phyloP scores from a whole-genome alignment of 2,329 filamentous ascomycete genomes.

The Aspergillus brasiliensis region DNA sequence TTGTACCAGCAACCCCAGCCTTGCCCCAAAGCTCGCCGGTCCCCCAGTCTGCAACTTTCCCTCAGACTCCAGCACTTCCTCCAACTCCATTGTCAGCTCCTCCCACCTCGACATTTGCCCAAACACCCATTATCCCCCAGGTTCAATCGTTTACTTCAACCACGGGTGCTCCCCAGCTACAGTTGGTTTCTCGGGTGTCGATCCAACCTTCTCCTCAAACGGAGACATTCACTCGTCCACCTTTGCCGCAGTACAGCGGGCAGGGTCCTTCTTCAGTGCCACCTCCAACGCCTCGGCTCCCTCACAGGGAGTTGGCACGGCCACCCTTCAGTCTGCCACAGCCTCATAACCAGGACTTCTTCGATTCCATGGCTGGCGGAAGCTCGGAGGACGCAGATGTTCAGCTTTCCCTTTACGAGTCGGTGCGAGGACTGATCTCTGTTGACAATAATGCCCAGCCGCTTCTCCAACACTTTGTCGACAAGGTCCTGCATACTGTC shows the following conservation, averaged over 20 bases:
- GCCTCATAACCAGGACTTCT: background rate
- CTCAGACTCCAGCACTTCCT: too few species aligned
- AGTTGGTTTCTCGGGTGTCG: background rate
- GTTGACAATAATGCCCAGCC: slow-evolving; percentile 84
- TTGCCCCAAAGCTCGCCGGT: too few species aligned
- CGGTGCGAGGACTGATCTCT: background rate
- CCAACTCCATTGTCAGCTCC: too few species aligned
- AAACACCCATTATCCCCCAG: background rate
- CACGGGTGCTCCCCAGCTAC: background rate
- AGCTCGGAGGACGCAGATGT: background rate
- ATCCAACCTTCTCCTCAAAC: background rate
- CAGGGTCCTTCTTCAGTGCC: background rate
- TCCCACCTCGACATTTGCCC: too few species aligned
- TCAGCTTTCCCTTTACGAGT: background rate
- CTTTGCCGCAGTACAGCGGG: background rate
- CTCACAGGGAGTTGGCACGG: background rate
- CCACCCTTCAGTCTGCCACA: background rate
- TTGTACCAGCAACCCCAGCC: background rate
- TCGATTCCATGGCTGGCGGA: background rate
- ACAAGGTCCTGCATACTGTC: slow-evolving; percentile 70
- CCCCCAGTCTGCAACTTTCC: too few species aligned
- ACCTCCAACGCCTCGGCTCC: background rate
- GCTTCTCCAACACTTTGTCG: slow-evolving; percentile 84
- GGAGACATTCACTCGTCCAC: background rate
- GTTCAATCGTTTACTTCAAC: background rate